A percentile compares a stretch with the other conserved stretches of the same genome.
These are phyloP conservation scores for Russula dissimulans DNA, from an alignment of 768 basidiomycete species.

Conservation along the genomic window DNA sequence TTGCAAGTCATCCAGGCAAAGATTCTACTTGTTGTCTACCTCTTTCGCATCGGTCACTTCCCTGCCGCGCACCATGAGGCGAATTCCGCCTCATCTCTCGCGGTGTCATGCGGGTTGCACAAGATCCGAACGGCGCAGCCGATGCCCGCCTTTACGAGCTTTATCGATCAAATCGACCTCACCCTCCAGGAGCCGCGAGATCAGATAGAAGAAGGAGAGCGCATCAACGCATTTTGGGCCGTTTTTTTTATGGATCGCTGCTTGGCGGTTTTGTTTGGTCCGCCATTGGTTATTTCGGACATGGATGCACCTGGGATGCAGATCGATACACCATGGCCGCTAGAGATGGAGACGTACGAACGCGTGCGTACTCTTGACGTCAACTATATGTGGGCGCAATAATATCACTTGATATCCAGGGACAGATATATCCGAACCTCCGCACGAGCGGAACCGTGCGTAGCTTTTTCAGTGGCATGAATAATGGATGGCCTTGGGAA, in stretches of 20 bases:
- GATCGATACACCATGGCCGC: slow-evolving; percentile 34
- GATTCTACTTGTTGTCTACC: slow-evolving; percentile 27
- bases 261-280: slow-evolving; percentile 44
- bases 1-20: slow-evolving; percentile 28
- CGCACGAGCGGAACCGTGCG: slow-evolving; percentile 41
- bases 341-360: slow-evolving; percentile 28
- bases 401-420: slow-evolving; percentile 31
- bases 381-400: slow-evolving; percentile 21
- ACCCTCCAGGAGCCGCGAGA: slow-evolving; percentile 34
- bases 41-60: slow-evolving; percentile 23
- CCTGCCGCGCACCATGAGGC: slow-evolving; percentile 27
- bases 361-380: slow-evolving; percentile 19
- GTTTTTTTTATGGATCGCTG: slow-evolving; percentile 50
- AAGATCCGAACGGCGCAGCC: slow-evolving; percentile 19
- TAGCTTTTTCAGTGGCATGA: slow-evolving; percentile 36
- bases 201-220: slow-evolving; percentile 52
- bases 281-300: slow-evolving; percentile 45
- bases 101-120: slow-evolving; percentile 25
- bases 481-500: slow-evolving; percentile 28
- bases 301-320: slow-evolving; percentile 35
- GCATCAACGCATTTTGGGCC: slow-evolving; percentile 60
- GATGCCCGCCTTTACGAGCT: slow-evolving; percentile 13
- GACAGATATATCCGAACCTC: slow-evolving; percentile 35
- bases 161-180: slow-evolving; percentile 18
- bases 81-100: slow-evolving; percentile 26